Conservation (phyloP, 306 rosid species). For the Cucurbita moschata region DNA sequence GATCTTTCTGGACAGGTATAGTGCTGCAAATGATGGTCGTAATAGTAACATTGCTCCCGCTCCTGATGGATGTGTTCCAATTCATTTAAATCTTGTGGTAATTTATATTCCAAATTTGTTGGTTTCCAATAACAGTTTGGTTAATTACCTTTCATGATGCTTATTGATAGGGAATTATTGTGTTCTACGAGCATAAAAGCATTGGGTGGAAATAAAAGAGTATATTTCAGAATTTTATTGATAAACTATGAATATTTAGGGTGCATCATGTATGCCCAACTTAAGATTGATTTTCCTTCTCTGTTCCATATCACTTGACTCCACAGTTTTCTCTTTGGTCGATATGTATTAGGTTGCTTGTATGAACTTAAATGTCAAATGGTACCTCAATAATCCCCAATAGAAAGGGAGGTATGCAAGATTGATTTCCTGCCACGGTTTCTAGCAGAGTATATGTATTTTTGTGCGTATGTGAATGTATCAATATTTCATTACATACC, state of each 20-base stretch:
- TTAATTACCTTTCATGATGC: not conserved
- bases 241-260: not conserved
- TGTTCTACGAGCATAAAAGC: not conserved
- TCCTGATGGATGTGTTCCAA: conserved; percentile 62
- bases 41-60: conserved; percentile 28
- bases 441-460: not conserved
- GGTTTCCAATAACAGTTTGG: not conserved
- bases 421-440: not conserved
- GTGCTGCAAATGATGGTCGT: conserved; percentile 33
- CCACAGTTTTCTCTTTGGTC: not conserved
- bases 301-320: not conserved
- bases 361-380: not conserved
- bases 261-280: not conserved
- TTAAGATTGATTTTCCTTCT: not conserved
- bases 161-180: not conserved
- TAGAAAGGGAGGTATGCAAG: not conserved
- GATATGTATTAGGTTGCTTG: not conserved
- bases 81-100: conserved; percentile 92
- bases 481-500: not conserved
- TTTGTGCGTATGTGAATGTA: not conserved
- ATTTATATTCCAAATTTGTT: not conserved
- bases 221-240: not conserved
- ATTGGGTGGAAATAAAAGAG: not conserved
- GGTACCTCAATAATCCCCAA: not conserved
- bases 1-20: conserved; percentile 40